Evolutionary conservation across 2,329 filamentous ascomycete species (phyloP).

Genomic region (Neodidymelliopsis sp.): DNA sequence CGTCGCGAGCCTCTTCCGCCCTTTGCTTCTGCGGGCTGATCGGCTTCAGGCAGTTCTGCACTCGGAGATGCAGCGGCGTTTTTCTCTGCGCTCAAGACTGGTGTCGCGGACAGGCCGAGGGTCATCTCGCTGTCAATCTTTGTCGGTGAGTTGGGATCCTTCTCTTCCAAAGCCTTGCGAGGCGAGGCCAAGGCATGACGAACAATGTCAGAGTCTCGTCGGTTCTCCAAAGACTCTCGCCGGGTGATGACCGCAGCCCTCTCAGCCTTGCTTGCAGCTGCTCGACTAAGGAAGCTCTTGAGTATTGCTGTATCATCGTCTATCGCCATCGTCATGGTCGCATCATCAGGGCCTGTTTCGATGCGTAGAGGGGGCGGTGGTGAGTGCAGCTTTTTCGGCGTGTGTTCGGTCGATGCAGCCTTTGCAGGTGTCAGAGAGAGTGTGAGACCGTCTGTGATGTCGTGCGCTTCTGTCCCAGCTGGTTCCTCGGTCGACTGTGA

Average conservation of each 20-base stretch:
- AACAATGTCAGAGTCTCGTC: conserved; percentile 57
- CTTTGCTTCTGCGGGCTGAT: conserved; percentile 26
- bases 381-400: conserved; percentile 37
- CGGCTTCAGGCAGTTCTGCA: conserved; percentile 17
- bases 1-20: conserved; percentile 36
- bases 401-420: conserved; percentile 19
- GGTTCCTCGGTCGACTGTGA: conserved; percentile 9
- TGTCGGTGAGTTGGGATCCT: conserved; percentile 58
- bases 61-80: conserved; percentile 29
- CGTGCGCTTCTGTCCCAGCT: conserved; percentile 8
- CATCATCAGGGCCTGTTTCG: conserved; percentile 36
- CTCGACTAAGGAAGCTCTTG: conserved; percentile 58
- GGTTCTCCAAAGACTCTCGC: conserved; percentile 54
- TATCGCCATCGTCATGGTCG: conserved; percentile 45
- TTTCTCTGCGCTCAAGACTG: conserved; percentile 30
- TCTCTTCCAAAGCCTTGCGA: conserved; percentile 53
- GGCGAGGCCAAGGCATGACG: conserved; percentile 57
- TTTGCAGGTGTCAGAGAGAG: conserved; percentile 29
- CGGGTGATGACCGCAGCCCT: conserved; percentile 45
- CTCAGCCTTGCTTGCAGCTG: conserved; percentile 56
- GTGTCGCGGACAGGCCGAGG: conserved; percentile 41
- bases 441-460: conserved; percentile 44
- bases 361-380: conserved; percentile 37
- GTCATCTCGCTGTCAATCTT: conserved; percentile 44
- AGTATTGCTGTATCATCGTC: conserved; percentile 58